A percentile compares a stretch with the other conserved stretches of the same genome.
Conservation (phyloP, 352 stramenopile genomes). For the Phytophthora tentaculata region DNA sequence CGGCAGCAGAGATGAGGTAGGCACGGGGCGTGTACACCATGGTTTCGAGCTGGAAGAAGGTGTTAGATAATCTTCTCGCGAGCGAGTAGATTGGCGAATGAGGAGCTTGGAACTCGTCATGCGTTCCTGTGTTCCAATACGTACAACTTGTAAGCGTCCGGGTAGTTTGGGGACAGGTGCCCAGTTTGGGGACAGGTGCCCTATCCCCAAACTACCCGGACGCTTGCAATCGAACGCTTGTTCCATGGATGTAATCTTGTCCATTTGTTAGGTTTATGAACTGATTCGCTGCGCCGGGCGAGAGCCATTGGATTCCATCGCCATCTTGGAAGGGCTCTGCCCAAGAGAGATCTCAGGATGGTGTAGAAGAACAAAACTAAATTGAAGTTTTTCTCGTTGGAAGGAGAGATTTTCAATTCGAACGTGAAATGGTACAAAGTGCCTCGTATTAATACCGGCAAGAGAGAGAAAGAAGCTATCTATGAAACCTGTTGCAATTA, state of each 20-base stretch:
- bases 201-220: not conserved
- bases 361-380: constrained; percentile 1
- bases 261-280: constrained; percentile 18
- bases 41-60: constrained; percentile 22
- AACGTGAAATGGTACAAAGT: too few relatives aligned
- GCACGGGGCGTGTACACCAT: constrained; percentile 35
- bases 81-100: constrained; percentile 32
- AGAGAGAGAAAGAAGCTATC: too few relatives aligned
- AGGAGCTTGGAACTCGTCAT: not conserved
- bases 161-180: too few relatives aligned
- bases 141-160: too few relatives aligned
- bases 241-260: constrained; percentile 5
- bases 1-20: constrained; percentile 30
- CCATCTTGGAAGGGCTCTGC: constrained; percentile 7
- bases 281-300: constrained; percentile 21
- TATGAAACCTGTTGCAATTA: too few relatives aligned
- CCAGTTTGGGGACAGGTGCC: too few relatives aligned
- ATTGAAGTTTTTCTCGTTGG: not conserved
- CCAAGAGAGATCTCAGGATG: constrained; percentile 23
- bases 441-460: not conserved
- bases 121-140: not conserved
- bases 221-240: constrained; percentile 10
- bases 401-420: too few relatives aligned
- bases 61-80: constrained; percentile 32
- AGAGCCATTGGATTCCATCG: not conserved